These are phyloP conservation scores for Carex arenaria DNA, from an alignment of 202 grass and related monocot species.

Conservation along the genomic window DNA sequence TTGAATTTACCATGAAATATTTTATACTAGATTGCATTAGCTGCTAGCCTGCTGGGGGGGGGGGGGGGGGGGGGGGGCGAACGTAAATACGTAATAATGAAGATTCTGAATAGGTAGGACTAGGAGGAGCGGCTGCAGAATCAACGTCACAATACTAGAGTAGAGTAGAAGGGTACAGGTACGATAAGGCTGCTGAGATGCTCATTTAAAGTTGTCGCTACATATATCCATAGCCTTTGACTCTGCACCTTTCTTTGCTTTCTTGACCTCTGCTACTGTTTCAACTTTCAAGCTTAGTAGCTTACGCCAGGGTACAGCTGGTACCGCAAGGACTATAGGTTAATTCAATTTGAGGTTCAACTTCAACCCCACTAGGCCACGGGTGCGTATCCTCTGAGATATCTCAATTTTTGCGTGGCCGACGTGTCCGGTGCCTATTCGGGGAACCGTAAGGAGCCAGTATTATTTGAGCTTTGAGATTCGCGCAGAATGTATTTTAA, in stretches of 20 bases:
- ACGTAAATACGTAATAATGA: slow-evolving; percentile 6
- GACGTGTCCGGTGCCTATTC: too few relatives aligned
- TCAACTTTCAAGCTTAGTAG: neutral
- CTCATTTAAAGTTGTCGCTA: slow-evolving; percentile 12
- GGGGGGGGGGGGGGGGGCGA: too few relatives aligned
- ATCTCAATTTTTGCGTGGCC: too few relatives aligned
- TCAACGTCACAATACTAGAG: neutral
- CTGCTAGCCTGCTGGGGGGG: too few relatives aligned
- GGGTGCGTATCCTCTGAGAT: too few relatives aligned
- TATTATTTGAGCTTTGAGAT: too few relatives aligned
- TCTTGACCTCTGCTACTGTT: neutral
- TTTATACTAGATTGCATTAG: neutral
- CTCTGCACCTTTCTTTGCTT: slow-evolving; percentile 2
- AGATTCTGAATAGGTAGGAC: neutral
- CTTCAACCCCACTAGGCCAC: too few relatives aligned
- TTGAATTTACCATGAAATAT: neutral
- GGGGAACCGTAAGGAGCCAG: too few relatives aligned
- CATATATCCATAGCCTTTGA: neutral
- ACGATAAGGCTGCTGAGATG: slow-evolving; percentile 18
- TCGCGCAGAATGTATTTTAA: too few relatives aligned
- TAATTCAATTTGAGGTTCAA: too few relatives aligned
- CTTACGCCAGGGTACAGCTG: neutral
- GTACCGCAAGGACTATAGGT: neutral
- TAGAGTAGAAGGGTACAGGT: neutral
- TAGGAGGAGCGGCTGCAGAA: neutral